These are phyloP conservation scores for Diaporthe longicolla DNA, from an alignment of 2,329 filamentous ascomycete genomes.

Conservation along the genomic window DNA sequence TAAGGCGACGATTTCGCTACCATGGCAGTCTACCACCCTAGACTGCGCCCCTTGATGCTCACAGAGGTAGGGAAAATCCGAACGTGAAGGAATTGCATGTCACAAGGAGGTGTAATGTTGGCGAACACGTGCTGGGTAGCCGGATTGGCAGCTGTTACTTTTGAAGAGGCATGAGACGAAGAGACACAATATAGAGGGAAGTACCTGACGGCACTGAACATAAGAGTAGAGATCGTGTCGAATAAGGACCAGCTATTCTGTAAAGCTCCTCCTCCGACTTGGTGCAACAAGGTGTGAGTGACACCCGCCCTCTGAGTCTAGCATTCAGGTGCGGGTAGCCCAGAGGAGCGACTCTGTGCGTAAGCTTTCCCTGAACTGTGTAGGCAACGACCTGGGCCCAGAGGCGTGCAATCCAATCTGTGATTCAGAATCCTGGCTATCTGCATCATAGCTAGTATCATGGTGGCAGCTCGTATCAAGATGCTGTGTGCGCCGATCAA, in stretches of 20 bases:
- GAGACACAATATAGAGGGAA: not conserved
- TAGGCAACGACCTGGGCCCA: no score
- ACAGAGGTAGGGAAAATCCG: not conserved
- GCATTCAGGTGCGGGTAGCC: not conserved
- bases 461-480: not conserved
- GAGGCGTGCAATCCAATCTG: no score
- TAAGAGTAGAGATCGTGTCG: not conserved
- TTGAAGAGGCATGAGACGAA: not conserved
- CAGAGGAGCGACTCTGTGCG: not conserved
- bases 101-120: not conserved
- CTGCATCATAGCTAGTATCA: not conserved
- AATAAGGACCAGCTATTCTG: not conserved
- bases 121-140: not conserved
- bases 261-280: not conserved
- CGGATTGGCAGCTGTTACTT: not conserved
- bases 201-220: not conserved
- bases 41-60: conserved; percentile 2
- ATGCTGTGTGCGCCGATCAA: not conserved
- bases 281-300: not conserved
- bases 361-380: not conserved
- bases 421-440: no score
- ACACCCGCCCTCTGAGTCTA: not conserved
- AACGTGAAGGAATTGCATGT: not conserved
- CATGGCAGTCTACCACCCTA: conserved; percentile 4
- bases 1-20: conserved; percentile 25